Percentiles rank a stretch among this genome's conserved stretches.
Conservation (phyloP, 306 rosid genomes). For the Ammopiptanthus mongolicus region DNA sequence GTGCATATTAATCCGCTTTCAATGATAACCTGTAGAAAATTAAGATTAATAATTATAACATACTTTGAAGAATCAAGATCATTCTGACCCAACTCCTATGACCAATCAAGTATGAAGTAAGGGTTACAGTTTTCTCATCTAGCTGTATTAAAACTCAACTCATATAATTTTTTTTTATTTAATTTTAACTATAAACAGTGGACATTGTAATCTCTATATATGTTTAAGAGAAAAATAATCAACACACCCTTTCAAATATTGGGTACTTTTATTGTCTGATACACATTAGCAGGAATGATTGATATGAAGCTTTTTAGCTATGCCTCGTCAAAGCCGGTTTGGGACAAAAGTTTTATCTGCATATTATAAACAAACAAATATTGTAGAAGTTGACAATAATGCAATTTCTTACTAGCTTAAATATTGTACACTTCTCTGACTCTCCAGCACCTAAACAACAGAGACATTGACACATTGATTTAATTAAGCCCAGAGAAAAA, state of each 20-base stretch:
- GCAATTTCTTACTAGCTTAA: constrained; percentile 72
- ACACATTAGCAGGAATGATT: constrained; percentile 96
- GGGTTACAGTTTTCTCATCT: constrained; percentile 16
- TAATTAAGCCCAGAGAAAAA: background rate
- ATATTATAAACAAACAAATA: constrained; percentile 1
- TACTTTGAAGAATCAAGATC: constrained; percentile 56
- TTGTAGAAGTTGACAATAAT: background rate
- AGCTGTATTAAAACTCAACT: constrained; percentile 27
- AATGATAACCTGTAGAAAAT: no score
- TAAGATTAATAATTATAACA: no score
- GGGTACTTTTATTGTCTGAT: constrained; percentile 99
- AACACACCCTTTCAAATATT: constrained; percentile 99
- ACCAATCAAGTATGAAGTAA: constrained; percentile 36
- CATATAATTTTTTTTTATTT: constrained; percentile 10
- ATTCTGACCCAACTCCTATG: constrained; percentile 82
- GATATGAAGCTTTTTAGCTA: constrained; percentile 86
- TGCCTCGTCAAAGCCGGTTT: constrained; percentile 93
- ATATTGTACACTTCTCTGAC: constrained; percentile 91
- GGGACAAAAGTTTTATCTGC: constrained; percentile 95
- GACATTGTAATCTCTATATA: constrained; percentile 41
- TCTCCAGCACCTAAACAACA: constrained; percentile 68
- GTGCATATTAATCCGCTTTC: no score
- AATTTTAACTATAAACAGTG: constrained; percentile 13
- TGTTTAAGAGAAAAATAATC: constrained; percentile 76
- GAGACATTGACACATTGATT: background rate